phyloP scores from a whole-genome alignment of 257 asterid genomes.

The Solanum ossicruentum region DNA sequence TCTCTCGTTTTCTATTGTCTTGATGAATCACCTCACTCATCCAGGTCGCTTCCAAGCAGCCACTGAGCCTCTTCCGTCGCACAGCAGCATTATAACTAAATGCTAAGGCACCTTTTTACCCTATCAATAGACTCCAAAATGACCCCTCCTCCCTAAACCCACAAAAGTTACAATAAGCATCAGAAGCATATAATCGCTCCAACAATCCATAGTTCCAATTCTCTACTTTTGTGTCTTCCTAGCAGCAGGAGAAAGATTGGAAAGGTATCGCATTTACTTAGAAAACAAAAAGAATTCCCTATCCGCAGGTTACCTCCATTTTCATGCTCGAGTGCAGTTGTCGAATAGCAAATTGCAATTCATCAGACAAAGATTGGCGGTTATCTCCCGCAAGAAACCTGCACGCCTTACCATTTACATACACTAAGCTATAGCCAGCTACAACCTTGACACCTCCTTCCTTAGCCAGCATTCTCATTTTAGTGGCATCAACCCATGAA shows the following conservation, averaged over 20 bases:
- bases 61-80: not conserved
- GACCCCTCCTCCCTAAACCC: not conserved
- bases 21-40: not conserved
- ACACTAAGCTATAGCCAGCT: conserved; percentile 62
- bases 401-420: conserved; percentile 24
- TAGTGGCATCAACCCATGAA: conserved; percentile 53
- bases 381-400: conserved; percentile 50
- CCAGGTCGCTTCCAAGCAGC: not conserved
- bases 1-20: not conserved
- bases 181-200: not conserved
- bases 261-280: not conserved
- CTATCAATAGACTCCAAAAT: not conserved
- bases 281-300: not conserved
- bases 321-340: conserved; percentile 46
- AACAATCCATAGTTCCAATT: not conserved
- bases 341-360: conserved; percentile 23
- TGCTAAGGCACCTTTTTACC: not conserved
- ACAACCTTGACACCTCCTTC: conserved; percentile 26
- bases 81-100: not conserved
- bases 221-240: too few species aligned
- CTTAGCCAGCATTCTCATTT: conserved; percentile 50
- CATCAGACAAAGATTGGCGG: conserved; percentile 14
- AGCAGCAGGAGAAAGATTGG: not conserved
- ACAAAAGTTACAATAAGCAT: not conserved
- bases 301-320: conserved; percentile 8